Evolutionary conservation across 345 rosid genomes (phyloP), one percentile per base, ranked within the genome.

Genomic region (Excoecaria cochinchinensis): DNA sequence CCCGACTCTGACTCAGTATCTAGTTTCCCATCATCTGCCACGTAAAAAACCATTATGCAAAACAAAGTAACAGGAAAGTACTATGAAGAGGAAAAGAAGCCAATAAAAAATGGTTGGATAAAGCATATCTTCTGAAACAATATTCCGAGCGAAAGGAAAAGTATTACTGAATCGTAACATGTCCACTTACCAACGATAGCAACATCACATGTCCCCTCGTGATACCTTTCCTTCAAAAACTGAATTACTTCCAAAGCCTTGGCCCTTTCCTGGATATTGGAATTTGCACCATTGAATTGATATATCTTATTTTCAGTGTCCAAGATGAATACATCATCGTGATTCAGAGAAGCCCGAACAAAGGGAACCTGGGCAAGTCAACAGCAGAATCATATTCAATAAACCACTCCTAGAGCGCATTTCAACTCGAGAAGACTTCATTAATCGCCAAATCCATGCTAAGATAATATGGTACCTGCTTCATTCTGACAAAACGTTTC

Each of bases 271-370:
- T 96, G 99, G 78, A 96, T 93, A 82, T 90, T 96, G 50, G 99
- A 93, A 83, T 96, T 93, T 81, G 97, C 87, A 70, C 98, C 99
- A 79, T 96, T 96, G 88, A 96, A 96, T 86, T 96, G 99, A 88
- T 85, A 96, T 64, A 96, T 90, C 88, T 96, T 96, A 58, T 85
- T 78, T 77, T 89, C 75, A 52, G 91, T 86, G 77, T 96, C 98
- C 84, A 96, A 82, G 80, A 93, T 93, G 85, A 96, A 96, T 73
- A 96, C 97, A 82, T 96, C 99, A 82, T 93, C 99, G 47, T 96
- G 99, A 88, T 96, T 96, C 78, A 93, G 80, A 55, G 97, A 90
- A 74, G 99, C 87, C 39, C 99, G 92, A 73, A 93, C 93, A 82
- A 96, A 96, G 74, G 99, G 92, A 84, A 93, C 90, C 99, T 96